phyloP scores from a whole-genome alignment of 768 basidiomycete genomes.

The Inosperma sp. region DNA sequence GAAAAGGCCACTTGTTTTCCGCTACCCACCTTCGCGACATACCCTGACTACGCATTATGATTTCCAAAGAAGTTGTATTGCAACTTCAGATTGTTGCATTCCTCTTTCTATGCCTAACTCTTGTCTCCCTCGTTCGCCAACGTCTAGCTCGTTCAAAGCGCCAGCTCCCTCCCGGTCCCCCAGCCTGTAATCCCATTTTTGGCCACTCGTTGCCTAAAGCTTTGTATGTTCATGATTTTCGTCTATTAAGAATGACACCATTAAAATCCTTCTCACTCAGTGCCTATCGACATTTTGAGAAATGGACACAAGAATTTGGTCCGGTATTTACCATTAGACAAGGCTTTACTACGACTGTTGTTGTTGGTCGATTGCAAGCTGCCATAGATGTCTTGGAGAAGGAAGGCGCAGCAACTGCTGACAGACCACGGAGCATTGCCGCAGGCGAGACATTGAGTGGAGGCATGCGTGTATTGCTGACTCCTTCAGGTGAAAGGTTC shows the following conservation, averaged over 20 bases:
- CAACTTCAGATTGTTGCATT: constrained; percentile 31
- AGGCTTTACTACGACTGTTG: constrained; percentile 41
- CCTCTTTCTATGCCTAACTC: constrained; percentile 26
- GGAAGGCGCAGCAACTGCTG: constrained; percentile 50
- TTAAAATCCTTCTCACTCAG: constrained; percentile 19
- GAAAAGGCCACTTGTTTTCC: neutral
- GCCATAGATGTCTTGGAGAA: constrained; percentile 66
- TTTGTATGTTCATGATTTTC: constrained; percentile 37
- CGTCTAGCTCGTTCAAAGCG: constrained; percentile 17
- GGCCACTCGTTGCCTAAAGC: constrained; percentile 38
- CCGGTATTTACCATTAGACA: constrained; percentile 55
- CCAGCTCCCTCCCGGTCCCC: constrained; percentile 43
- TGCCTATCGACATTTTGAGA: constrained; percentile 49
- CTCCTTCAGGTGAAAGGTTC: constrained; percentile 53
- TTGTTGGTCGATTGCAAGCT: constrained; percentile 50
- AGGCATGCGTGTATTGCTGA: constrained; percentile 54
- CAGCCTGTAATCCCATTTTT: constrained; percentile 36
- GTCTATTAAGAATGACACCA: neutral
- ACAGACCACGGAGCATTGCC: constrained; percentile 53
- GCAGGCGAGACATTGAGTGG: constrained; percentile 57
- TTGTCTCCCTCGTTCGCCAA: constrained; percentile 29
- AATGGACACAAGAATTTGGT: constrained; percentile 58
- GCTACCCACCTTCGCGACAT: neutral
- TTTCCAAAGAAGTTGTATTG: constrained; percentile 13
- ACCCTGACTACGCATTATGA: neutral